Base-by-base conservation (phyloP, 441 rosid species). In the Erodium trifolium region DNA sequence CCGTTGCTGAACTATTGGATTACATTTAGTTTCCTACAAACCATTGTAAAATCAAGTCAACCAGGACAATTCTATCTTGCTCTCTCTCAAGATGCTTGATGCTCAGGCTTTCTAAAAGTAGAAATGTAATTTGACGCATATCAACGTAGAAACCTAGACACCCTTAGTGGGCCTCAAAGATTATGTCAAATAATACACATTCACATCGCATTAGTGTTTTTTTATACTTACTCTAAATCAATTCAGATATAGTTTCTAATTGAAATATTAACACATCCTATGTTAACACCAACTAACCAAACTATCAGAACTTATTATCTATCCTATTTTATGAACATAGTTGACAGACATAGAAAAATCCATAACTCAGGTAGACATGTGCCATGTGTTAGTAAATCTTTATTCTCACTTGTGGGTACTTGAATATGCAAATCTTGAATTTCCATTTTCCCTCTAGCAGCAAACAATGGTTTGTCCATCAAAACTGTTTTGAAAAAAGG, bases 121-220 rank as follows among this genome's bases (percentile, higher is more conserved):
- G 4, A 60, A 60, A 60, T 60, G 14, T 60, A 60, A 6, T 60
- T 19, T 23, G 64, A 60, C 4, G 13, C 63, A 18, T 18, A 60
- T 60, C 64, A 23, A 60, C 11, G 13, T 60, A 10, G 64, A 60
- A 60, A 19, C 64, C 34, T 27, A 60, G 34, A 60, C 64, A 60
- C 64, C 19, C 31, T 23, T 60, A 18, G 64, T 9, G 64, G 35
- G 31, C 29, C n/a, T 18, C 34, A 60, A 3, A 16, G 14, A 60
- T 60, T 60, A 60, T 60, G 64, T 10, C 64, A 60, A 60, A 19
- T 60, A 60, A 60, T 60, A 11, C 9, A 4, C 64, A 19, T 19
- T 60, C 9, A 23, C 12, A 60, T 10, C 18, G 10, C 31, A 60
- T 60, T 47, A 47, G 9, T 57, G 9, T 19, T 57, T 11, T 57